phyloP scores from a whole-genome alignment of 208 protist genomes.

The Wallacemonas sp. region DNA sequence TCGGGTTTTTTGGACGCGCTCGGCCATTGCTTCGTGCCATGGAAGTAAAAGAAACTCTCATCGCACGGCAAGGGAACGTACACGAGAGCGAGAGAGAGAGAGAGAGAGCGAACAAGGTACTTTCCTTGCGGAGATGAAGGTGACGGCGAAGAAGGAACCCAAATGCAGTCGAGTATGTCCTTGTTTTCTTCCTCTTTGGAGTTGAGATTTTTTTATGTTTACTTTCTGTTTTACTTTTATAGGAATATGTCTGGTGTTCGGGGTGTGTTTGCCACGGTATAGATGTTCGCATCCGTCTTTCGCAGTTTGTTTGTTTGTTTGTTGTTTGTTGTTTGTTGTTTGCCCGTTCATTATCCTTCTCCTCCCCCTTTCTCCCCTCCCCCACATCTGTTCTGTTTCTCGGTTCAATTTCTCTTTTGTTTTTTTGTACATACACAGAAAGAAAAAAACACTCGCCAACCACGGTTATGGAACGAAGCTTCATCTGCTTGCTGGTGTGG shows the following conservation, averaged over 20 bases:
- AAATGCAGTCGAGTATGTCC: too few relatives aligned
- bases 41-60: too few relatives aligned
- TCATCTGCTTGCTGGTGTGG: background rate
- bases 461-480: too few relatives aligned
- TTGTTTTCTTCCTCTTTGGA: background rate
- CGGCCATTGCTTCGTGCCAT: too few relatives aligned
- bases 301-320: conserved; percentile 8
- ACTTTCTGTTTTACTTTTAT: background rate
- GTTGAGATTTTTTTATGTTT: background rate
- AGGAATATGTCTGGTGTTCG: too few relatives aligned
- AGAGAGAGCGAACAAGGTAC: too few relatives aligned
- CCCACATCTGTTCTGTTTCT: conserved; percentile 16
- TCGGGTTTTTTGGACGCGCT: background rate
- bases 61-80: too few relatives aligned
- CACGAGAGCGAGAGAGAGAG: too few relatives aligned
- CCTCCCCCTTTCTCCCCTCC: conserved; percentile 14
- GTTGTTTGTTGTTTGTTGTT: conserved; percentile 2
- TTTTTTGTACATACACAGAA: too few relatives aligned
- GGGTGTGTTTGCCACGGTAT: conserved; percentile 4
- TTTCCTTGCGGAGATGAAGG: too few relatives aligned
- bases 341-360: background rate
- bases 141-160: too few relatives aligned
- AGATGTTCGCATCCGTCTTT: background rate
- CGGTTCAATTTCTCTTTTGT: background rate
- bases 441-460: too few relatives aligned